Percentiles rank a stretch among this genome's conserved stretches.
These are phyloP conservation scores for Neocucurbitaria cava DNA, from an alignment of 2,329 filamentous ascomycete species.

Conservation along the genomic window DNA sequence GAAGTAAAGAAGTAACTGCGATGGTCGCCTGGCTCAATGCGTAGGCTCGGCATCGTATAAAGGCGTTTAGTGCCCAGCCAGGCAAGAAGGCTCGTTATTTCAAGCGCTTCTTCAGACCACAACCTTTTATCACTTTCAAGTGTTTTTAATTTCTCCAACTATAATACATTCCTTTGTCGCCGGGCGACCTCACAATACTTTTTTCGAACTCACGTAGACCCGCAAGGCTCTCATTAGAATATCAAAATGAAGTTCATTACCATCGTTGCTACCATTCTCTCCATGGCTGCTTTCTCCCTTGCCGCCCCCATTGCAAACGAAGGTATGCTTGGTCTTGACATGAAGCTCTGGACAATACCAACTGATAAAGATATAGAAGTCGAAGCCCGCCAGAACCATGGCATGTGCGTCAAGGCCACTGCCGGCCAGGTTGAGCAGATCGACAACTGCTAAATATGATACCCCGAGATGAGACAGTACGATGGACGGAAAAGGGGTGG, in stretches of 20 bases:
- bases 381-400: conserved; percentile 43
- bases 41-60: conserved; percentile 31
- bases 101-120: conserved; percentile 15
- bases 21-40: conserved; percentile 11
- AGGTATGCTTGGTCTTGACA: not conserved
- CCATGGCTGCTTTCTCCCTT: conserved; percentile 43
- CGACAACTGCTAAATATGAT: conserved; percentile 30
- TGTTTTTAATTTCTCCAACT: conserved; percentile 17
- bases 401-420: conserved; percentile 41
- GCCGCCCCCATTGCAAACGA: conserved; percentile 39
- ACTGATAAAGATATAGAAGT: conserved; percentile 30
- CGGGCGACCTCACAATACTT: conserved; percentile 35
- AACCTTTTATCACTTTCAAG: conserved; percentile 16
- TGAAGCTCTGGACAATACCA: not conserved
- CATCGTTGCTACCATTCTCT: conserved; percentile 41
- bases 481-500: not conserved
- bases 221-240: conserved; percentile 9
- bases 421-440: conserved; percentile 30
- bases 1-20: conserved; percentile 19
- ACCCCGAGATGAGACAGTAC: not conserved
- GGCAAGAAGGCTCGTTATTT: conserved; percentile 20
- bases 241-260: conserved; percentile 46
- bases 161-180: conserved; percentile 41
- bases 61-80: conserved; percentile 20
- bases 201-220: conserved; percentile 3